Conservation (phyloP, 345 rosid genomes). For the Bruguiera gymnorhiza region DNA sequence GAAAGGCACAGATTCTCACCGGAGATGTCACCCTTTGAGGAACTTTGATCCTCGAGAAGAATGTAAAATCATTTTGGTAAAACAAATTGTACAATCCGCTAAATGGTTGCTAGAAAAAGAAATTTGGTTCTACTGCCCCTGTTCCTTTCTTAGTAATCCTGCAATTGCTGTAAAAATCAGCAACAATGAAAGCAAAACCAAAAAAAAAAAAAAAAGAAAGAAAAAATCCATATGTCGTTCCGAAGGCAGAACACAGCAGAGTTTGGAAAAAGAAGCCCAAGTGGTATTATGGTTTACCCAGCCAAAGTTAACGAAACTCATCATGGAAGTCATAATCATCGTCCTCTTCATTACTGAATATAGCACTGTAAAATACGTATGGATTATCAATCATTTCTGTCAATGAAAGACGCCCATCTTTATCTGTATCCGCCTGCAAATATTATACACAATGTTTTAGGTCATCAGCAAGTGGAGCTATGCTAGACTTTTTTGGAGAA, state of each 20-base stretch:
- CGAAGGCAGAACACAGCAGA: neutral
- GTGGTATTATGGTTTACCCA: neutral
- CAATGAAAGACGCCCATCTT: constrained; percentile 76
- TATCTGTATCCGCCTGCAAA: constrained; percentile 83
- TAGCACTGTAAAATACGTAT: constrained; percentile 87
- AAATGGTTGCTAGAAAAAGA: neutral
- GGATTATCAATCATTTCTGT: constrained; percentile 90
- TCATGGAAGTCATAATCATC: constrained; percentile 64
- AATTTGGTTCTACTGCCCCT: neutral
- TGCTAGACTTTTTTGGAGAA: neutral
- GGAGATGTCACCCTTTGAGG: neutral
- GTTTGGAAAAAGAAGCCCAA: neutral
- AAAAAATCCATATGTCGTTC: neutral
- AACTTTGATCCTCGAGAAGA: constrained; percentile 4
- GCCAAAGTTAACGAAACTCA: constrained; percentile 64
- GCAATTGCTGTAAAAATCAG: constrained; percentile 7
- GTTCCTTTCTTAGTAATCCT: constrained; percentile 13
- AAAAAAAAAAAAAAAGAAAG: too few relatives aligned
- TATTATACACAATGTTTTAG: constrained; percentile 2
- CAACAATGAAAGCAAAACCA: too few relatives aligned
- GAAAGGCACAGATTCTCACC: neutral
- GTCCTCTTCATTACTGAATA: constrained; percentile 75
- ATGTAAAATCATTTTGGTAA: neutral
- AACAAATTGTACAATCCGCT: neutral
- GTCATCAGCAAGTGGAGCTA: too few relatives aligned